A percentile compares a stretch with the other conserved stretches of the same genome.
Conservation (phyloP, 2,329 filamentous ascomycete species). For the Hypoxylon sp. region DNA sequence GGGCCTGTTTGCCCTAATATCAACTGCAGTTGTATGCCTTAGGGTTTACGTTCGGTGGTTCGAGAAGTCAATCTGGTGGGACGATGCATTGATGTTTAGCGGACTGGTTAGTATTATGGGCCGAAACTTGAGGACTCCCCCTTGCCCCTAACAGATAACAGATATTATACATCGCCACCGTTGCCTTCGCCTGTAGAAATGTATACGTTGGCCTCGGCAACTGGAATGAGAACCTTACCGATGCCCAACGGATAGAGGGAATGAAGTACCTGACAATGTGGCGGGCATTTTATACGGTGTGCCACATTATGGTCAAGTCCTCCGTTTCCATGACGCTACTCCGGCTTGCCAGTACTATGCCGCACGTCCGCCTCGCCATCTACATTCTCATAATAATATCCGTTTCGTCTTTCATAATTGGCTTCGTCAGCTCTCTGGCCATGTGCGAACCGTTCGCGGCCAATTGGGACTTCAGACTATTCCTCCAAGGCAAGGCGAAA, state of each 20-base stretch:
- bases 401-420: constrained; percentile 14
- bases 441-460: constrained; percentile 20
- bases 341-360: constrained; percentile 27
- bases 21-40: constrained; percentile 21
- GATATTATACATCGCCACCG: constrained; percentile 19
- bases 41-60: constrained; percentile 29
- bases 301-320: constrained; percentile 25
- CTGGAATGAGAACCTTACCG: background rate
- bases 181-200: constrained; percentile 13
- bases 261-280: constrained; percentile 30
- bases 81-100: constrained; percentile 33
- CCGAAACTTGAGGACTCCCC: background rate
- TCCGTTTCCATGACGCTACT: constrained; percentile 37
- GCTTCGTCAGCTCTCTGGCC: constrained; percentile 14
- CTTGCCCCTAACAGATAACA: constrained; percentile 10
- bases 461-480: constrained; percentile 22
- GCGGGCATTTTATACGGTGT: constrained; percentile 9
- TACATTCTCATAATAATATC: constrained; percentile 18
- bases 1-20: constrained; percentile 7
- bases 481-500: constrained; percentile 3
- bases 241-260: background rate
- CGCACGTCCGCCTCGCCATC: constrained; percentile 20
- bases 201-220: constrained; percentile 11
- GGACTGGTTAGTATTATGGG: constrained; percentile 32
- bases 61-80: constrained; percentile 37